Evolutionary conservation across 2,329 filamentous ascomycete genomes (phyloP).

Genomic region (Cladosporium sphaerospermum): DNA sequence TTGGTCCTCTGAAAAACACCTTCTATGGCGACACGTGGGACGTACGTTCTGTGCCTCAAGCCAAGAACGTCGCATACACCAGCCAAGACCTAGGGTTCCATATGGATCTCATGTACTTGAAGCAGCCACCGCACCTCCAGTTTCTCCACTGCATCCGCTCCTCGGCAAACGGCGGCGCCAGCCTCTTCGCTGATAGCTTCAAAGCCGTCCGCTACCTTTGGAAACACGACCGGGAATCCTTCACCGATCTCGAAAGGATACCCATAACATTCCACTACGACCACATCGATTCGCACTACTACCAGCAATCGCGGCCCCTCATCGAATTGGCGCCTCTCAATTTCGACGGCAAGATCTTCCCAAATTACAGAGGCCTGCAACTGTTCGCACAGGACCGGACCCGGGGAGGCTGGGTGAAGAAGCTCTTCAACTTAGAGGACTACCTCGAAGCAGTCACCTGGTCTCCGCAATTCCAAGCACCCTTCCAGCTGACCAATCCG

Average conservation of each 20-base stretch:
- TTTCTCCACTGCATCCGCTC: slow-evolving; percentile 85
- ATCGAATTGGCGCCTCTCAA: slow-evolving; percentile 17
- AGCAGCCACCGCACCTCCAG: slow-evolving; percentile 72
- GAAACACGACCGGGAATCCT: slow-evolving; percentile 13
- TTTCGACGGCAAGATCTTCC: background rate
- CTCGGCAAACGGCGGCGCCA: slow-evolving; percentile 71
- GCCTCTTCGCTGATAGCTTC: slow-evolving; percentile 75
- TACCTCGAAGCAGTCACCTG: slow-evolving; percentile 29
- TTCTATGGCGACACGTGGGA: slow-evolving; percentile 93
- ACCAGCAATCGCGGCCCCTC: slow-evolving; percentile 22
- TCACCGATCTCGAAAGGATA: slow-evolving; percentile 12
- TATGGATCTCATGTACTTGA: slow-evolving; percentile 87
- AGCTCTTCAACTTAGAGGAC: slow-evolving; percentile 14
- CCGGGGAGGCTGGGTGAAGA: background rate
- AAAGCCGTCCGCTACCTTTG: slow-evolving; percentile 45
- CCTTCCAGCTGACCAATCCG: slow-evolving; percentile 8
- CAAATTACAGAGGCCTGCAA: background rate
- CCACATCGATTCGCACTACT: slow-evolving; percentile 43
- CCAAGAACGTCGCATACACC: slow-evolving; percentile 89
- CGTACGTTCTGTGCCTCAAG: slow-evolving; percentile 71
- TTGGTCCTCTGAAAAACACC: slow-evolving; percentile 75
- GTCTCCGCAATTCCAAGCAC: slow-evolving; percentile 33
- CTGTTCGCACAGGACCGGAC: background rate
- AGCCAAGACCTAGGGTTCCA: slow-evolving; percentile 76
- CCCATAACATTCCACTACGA: slow-evolving; percentile 43